Percentiles rank a stretch among this genome's conserved stretches.
phyloP scores from a whole-genome alignment of 108 stramenopile genomes.

The Fragilaria radians region DNA sequence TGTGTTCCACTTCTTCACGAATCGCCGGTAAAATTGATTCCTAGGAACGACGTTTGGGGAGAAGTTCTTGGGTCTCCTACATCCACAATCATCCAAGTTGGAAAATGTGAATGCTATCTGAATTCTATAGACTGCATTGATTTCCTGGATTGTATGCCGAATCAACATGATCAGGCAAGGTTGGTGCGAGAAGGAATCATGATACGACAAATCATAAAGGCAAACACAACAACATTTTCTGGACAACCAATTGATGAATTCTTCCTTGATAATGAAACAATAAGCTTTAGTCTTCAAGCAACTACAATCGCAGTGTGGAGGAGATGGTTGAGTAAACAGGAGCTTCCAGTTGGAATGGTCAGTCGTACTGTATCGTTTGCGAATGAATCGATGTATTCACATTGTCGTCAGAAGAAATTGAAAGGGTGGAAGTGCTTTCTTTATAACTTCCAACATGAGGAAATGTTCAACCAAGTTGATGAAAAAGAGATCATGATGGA shows the following conservation, averaged over 20 bases:
- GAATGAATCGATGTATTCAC: slow-evolving; percentile 6
- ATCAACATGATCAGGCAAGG: not conserved
- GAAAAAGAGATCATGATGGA: not conserved
- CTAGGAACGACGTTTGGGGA: too few species aligned
- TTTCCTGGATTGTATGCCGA: slow-evolving; percentile 6
- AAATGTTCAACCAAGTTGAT: slow-evolving; percentile 1
- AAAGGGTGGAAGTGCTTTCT: slow-evolving; percentile 8
- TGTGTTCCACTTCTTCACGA: too few species aligned
- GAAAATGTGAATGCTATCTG: slow-evolving; percentile 12
- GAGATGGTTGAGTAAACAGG: slow-evolving; percentile 1
- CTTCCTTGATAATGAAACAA: not conserved
- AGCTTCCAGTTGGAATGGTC: not conserved
- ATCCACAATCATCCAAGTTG: not conserved
- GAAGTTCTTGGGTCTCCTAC: not conserved
- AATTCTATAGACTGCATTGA: slow-evolving; percentile 16
- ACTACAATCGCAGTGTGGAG: slow-evolving; percentile 6
- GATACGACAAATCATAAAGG: slow-evolving; percentile 11
- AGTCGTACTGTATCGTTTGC: not conserved
- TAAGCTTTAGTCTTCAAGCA: slow-evolving; percentile 12
- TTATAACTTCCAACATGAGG: not conserved
- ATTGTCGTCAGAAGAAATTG: slow-evolving; percentile 5
- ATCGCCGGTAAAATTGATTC: too few species aligned
- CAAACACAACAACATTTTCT: not conserved
- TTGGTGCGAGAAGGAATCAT: not conserved
- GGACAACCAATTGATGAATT: not conserved